Conservation (phyloP, 345 rosid species). For the Capsella bursapastoris region DNA sequence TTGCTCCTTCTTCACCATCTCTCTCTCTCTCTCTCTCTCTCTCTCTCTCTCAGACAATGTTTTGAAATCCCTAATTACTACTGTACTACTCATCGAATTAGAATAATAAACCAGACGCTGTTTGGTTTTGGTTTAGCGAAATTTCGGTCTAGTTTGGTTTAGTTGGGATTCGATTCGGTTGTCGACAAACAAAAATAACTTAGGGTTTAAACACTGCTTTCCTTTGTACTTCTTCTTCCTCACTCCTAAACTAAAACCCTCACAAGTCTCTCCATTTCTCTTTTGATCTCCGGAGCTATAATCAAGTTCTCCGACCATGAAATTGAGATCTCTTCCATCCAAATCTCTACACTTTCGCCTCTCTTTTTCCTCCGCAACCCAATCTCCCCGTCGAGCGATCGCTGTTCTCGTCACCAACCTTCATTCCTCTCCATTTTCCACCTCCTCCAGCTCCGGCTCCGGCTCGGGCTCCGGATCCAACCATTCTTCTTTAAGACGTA, state of each 20-base stretch:
- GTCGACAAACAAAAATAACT: slow-evolving; percentile 10
- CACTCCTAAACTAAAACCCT: slow-evolving; percentile 38
- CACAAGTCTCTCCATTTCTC: slow-evolving; percentile 3
- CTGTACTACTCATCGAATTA: not conserved
- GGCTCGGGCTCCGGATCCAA: slow-evolving; percentile 20
- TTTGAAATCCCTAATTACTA: slow-evolving; percentile 29
- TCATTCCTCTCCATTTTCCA: slow-evolving; percentile 40
- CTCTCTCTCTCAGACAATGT: not conserved
- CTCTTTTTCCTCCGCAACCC: slow-evolving; percentile 31
- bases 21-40: slow-evolving; percentile 31
- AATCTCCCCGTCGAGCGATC: slow-evolving; percentile 32
- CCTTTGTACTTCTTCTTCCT: slow-evolving; percentile 27
- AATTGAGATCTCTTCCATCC: slow-evolving; percentile 33
- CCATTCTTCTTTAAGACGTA: slow-evolving; percentile 33
- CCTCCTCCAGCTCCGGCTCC: slow-evolving; percentile 22
- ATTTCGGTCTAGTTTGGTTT: not conserved
- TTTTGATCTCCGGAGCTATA: slow-evolving; percentile 2
- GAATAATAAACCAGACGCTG: not conserved
- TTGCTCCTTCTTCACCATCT: slow-evolving; percentile 85
- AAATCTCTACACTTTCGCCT: slow-evolving; percentile 39
- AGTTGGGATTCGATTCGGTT: slow-evolving; percentile 4
- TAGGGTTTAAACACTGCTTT: slow-evolving; percentile 40
- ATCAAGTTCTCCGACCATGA: slow-evolving; percentile 43
- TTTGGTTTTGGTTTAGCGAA: not conserved
- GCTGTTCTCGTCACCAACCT: slow-evolving; percentile 48